Conservation (phyloP, 108 stramenopile genomes). For the Aurantiochytrium sp. region DNA sequence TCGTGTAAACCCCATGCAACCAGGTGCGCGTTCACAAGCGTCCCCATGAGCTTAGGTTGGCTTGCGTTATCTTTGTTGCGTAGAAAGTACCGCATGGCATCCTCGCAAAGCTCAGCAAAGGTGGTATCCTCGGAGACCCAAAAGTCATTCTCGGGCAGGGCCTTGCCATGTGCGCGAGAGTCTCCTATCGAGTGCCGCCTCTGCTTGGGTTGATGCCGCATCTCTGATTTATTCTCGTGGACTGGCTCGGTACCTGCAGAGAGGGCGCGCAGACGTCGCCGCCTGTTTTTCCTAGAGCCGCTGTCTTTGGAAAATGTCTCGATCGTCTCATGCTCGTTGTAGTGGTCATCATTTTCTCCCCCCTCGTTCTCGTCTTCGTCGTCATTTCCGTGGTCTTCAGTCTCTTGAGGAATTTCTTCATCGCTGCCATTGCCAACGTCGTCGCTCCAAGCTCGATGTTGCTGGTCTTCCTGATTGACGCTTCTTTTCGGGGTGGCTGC, state of each 20-base stretch:
- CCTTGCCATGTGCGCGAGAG: constrained; percentile 44
- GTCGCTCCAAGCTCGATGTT: neutral
- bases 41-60: neutral
- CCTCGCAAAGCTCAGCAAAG: constrained; percentile 6
- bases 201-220: neutral
- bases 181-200: constrained; percentile 24
- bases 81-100: neutral
- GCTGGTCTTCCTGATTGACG: neutral
- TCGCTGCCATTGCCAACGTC: no score
- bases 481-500: neutral
- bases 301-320: no score
- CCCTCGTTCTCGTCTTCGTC: no score
- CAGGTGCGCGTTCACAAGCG: neutral
- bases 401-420: no score
- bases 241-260: no score
- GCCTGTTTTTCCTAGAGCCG: no score
- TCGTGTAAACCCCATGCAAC: neutral
- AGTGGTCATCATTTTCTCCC: no score
- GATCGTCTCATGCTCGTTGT: no score
- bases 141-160: constrained; percentile 61
- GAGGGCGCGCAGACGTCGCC: no score
- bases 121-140: constrained; percentile 55
- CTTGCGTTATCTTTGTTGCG: neutral
- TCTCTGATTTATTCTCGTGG: neutral
- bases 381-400: no score